Percentiles rank a stretch among this genome's conserved stretches.
phyloP scores from a whole-genome alignment of 2,329 filamentous ascomycete species.

The Harringtonia lauricola region DNA sequence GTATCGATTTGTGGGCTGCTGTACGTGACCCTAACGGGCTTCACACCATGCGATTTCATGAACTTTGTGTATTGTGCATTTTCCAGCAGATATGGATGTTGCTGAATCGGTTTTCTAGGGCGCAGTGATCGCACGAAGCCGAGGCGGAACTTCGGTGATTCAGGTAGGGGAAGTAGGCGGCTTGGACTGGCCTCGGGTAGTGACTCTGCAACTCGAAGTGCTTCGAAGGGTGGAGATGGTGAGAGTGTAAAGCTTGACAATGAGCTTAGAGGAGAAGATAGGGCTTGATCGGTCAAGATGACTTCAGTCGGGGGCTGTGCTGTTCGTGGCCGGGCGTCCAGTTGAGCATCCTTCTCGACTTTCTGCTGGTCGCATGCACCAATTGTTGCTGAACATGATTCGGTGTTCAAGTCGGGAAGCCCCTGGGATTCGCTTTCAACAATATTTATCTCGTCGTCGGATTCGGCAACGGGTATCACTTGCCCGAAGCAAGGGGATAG shows the following conservation, averaged over 20 bases:
- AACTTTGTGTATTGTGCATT: constrained; percentile 40
- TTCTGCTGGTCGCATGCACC: neutral
- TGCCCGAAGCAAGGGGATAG: neutral
- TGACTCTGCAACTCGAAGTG: neutral
- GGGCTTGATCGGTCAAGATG: neutral
- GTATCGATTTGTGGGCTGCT: constrained; percentile 15
- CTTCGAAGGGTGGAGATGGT: neutral
- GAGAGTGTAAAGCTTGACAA: constrained; percentile 3
- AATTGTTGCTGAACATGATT: neutral
- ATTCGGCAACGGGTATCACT: neutral
- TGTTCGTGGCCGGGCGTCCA: neutral
- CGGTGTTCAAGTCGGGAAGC: neutral
- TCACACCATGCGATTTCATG: constrained; percentile 43
- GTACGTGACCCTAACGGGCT: constrained; percentile 33
- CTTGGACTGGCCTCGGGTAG: neutral
- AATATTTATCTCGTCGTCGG: constrained; percentile 11
- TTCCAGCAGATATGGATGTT: constrained; percentile 48
- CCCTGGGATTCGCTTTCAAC: neutral
- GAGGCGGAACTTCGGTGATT: constrained; percentile 10
- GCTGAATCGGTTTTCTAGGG: constrained; percentile 48
- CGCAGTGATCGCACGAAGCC: constrained; percentile 39
- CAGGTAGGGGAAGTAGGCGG: constrained; percentile 2
- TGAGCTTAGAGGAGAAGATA: constrained; percentile 6
- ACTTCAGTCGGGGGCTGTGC: neutral
- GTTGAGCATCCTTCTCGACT: neutral